Evolutionary conservation across 768 basidiomycete species (phyloP).

Genomic region (Hygrophoropsis aurantiaca): DNA sequence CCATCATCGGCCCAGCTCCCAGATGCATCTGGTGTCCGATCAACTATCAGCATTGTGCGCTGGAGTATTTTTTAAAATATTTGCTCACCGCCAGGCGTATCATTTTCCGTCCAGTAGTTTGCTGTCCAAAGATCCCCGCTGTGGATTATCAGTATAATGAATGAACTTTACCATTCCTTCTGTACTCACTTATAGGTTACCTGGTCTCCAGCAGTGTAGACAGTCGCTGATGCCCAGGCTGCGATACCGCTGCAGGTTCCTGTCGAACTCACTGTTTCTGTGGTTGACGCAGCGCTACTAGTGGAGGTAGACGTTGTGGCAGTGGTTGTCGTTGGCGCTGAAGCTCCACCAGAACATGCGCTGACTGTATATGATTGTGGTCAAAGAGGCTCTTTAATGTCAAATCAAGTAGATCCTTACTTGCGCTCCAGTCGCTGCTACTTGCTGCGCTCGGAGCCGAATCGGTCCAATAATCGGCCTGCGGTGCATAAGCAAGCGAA

Average conservation of each 20-base stretch:
- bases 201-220: conserved; percentile 52
- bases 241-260: conserved; percentile 48
- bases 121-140: conserved; percentile 48
- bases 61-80: neutral
- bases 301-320: conserved; percentile 14
- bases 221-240: conserved; percentile 48
- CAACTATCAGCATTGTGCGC: conserved; percentile 2
- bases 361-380: conserved; percentile 39
- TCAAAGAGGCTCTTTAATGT: neutral
- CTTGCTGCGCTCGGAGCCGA: conserved; percentile 45
- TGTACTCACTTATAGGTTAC: conserved; percentile 49
- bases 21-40: conserved; percentile 37
- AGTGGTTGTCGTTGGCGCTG: conserved; percentile 11
- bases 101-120: conserved; percentile 62
- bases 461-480: conserved; percentile 65
- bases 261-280: conserved; percentile 19
- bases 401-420: conserved; percentile 35
- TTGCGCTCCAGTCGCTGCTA: conserved; percentile 63
- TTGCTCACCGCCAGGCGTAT: conserved; percentile 43
- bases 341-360: conserved; percentile 44
- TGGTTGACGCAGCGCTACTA: conserved; percentile 12
- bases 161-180: conserved; percentile 6
- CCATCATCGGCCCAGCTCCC: conserved; percentile 62
- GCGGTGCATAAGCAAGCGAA: neutral
- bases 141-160: neutral